Evolutionary conservation across 2,329 filamentous ascomycete species (phyloP).

Genomic region (Lasiodiplodia theobromae): DNA sequence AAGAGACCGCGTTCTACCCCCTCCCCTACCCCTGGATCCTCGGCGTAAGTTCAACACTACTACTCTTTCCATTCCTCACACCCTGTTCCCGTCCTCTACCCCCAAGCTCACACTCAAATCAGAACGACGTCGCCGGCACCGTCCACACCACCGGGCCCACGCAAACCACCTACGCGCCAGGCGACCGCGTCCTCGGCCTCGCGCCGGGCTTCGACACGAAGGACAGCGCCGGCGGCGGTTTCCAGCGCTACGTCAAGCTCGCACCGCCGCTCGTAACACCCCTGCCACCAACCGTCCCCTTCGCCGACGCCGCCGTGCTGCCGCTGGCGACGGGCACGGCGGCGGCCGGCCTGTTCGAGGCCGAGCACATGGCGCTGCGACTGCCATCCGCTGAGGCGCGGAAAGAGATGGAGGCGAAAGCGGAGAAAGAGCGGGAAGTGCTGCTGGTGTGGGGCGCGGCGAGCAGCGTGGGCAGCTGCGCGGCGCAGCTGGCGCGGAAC

Average conservation of each 20-base stretch:
- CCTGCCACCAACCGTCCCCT: conserved; percentile 49
- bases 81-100: not conserved
- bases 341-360: conserved; percentile 51
- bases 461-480: conserved; percentile 43
- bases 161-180: not conserved
- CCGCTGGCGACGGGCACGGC: conserved; percentile 55
- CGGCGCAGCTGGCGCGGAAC: conserved; percentile 45
- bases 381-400: conserved; percentile 41
- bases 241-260: conserved; percentile 35
- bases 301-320: conserved; percentile 49
- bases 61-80: not conserved
- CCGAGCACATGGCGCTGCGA: conserved; percentile 48
- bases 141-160: conserved; percentile 42
- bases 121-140: conserved; percentile 46
- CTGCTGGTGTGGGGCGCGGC: conserved; percentile 49
- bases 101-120: too few species aligned
- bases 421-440: conserved; percentile 30
- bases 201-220: conserved; percentile 40
- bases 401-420: conserved; percentile 36
- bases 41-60: conserved; percentile 32
- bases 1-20: conserved; percentile 38
- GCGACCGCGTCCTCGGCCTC: conserved; percentile 37
- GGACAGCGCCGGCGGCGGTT: conserved; percentile 40
- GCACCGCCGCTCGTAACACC: conserved; percentile 33
- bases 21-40: conserved; percentile 43